Evolutionary conservation across 768 basidiomycete genomes (phyloP), one percentile per base, ranked within the genome.

Genomic region (Rhizopogon vinicolor): DNA sequence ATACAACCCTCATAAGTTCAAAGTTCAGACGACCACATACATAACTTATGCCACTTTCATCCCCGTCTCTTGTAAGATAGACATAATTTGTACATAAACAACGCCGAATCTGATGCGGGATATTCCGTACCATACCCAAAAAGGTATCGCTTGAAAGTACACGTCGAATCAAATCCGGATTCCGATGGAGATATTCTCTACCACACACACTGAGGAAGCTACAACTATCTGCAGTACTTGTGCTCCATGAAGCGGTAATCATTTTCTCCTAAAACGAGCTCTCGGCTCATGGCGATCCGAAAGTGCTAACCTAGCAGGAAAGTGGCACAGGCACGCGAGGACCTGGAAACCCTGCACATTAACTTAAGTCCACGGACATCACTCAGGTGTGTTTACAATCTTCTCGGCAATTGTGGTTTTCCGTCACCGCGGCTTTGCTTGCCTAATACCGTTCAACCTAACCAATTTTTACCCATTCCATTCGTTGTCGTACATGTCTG

Each of bases 301-400:
- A 62, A 66, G 62, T 48, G 64, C 54, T 18, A 28, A 53, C 44
- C 7, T 41, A n/a, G 39, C 18, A 31, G 56, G 66, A 63, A 13
- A 57, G 68, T 69, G 64, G 60, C 59, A 70, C 70, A 70, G 70
- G 65, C 56, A 65, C 69, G 64, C 66, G 65, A 65, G 67, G 67
- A 58, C 58, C 61, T 69, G 71, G 70, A 68, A 62, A 60, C 68
- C 66, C 62, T 62, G 64, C 68, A 60, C 53, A 69, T 69, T 69
- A 69, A 71, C 71, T 70, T 70, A 70, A 70, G 61, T 70, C 69
- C 69, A 72, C 69, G 69, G 69, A 72, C 69, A 71, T 70, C 64
- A 61, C 62, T 56, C 63, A 61, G 62, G 56, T 65, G 55, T 59
- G 63, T 60, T 44, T 66, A 56, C 60, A 63, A 55, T 55, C 49